Conservation (phyloP, 257 asterid species). For the Echites panduratus region DNA sequence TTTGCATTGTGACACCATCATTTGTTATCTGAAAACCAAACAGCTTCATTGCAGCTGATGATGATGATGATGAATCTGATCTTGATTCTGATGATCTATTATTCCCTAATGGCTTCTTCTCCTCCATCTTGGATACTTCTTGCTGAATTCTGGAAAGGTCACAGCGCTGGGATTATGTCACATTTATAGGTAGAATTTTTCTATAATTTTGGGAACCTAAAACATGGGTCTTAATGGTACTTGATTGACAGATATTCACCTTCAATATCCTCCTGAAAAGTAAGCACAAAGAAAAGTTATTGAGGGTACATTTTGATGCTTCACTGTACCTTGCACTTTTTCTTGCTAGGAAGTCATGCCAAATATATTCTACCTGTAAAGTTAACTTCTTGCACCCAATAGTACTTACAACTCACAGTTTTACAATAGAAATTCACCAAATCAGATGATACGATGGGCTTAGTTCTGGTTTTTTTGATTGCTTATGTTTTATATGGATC, state of each 20-base stretch:
- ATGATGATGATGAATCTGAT: slow-evolving; percentile 12
- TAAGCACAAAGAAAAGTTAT: not conserved
- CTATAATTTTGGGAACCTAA: not conserved
- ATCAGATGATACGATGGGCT: no score
- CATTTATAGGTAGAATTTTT: slow-evolving; percentile 6
- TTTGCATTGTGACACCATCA: slow-evolving; percentile 5
- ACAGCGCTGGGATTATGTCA: not conserved
- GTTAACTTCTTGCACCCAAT: no score
- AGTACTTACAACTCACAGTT: no score
- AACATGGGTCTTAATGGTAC: not conserved
- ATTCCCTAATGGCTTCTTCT: slow-evolving; percentile 27
- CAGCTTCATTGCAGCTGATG: slow-evolving; percentile 35
- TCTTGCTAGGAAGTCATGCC: no score
- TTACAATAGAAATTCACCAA: no score
- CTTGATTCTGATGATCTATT: slow-evolving; percentile 12
- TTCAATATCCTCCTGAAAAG: slow-evolving; percentile 2
- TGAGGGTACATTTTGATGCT: no score
- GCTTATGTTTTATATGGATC: no score
- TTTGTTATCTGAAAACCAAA: slow-evolving; percentile 46
- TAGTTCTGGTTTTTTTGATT: no score
- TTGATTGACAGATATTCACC: slow-evolving; percentile 8
- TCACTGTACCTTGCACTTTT: no score
- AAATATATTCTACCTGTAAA: no score
- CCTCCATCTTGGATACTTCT: slow-evolving; percentile 35
- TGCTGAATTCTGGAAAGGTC: not conserved